Base-by-base conservation (phyloP, 768 basidiomycete species). In the Grammothele lineata region DNA sequence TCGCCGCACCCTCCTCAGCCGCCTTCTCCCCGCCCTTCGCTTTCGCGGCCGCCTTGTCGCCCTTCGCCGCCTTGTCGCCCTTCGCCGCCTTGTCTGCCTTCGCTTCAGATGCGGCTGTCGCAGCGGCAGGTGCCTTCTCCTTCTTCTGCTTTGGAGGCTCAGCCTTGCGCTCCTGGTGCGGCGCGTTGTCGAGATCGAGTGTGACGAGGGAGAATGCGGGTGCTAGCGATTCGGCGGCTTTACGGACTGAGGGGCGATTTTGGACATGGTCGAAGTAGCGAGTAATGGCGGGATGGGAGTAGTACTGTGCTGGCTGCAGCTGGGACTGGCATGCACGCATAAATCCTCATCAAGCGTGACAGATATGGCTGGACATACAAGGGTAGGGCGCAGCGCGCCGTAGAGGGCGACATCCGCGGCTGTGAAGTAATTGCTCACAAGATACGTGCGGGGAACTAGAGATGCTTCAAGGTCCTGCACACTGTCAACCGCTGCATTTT, bases 191-290 rank as follows among this genome's bases (percentile, higher is more conserved):
- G 21, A 94, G 66, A 61, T 95, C 85, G 55, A 98, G 81, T 1
- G 67, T 40, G 12, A 96, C 72, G 4, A 72, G 50, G 12, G 73
- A 66, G 57, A 84, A 85, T 3, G 76, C 71, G 24, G 78, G 73
- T 1, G 74, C 66, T 23, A 77, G 68, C 0, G 73, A 60, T 36
- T 72, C 70, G 5, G 82, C 78, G 3, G 80, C 75, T 37, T 72
- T 69, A 21, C 79, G 74, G 33, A 96, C 81, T 14, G 76, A 64
- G 5, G 83, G 72, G 18, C 72, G 73, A 37, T 80, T 75, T 69
- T 98, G 95, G 48, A 99, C 78, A 67, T 97, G 92, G 67, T 94
- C 87, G 62, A 98, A 95, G 74, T 95, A 97, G 37, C 96, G 88
- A 34, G 88, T 88, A 32, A 98, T 65, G 18, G 89, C 77, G 5